Base-by-base conservation (phyloP, 192 early-diverging fungal species). In the Coemansia sp. region DNA sequence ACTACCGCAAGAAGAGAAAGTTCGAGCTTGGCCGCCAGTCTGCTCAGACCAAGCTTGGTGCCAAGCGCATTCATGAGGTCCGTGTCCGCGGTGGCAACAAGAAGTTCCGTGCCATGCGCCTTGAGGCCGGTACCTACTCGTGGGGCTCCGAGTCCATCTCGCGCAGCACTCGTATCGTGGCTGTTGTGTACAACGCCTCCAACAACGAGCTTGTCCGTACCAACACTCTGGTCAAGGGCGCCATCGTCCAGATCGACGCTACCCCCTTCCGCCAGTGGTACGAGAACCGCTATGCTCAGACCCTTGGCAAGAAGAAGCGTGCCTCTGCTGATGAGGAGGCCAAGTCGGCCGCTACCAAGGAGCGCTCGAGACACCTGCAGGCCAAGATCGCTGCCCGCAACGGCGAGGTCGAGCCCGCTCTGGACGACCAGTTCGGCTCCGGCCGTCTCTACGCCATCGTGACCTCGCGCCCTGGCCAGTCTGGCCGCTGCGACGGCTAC, bases 1-100 rank as follows among this genome's bases (percentile, higher is more conserved):
- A 95, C 78, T 95, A 95, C 91, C 91, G 97, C 88, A 98, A 98
- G 94, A 98, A 98, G 93, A 93, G 97, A 90, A 98, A 98, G 91
- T 98, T 98, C 88, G 97, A 98, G 85, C 87, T 97, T 72, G 97
- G 95, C 82, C 93, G 97, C 82, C 97, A 98, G 87, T 77, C 93
- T 70, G 95, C 95, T 75, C 91, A 90, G 89, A 98, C 97, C 85
- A 95, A 92, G 87, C 88, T 98, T 62, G 97, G 95, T 62, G 82
- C 85, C 74, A 98, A 97, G 92, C 89, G 94, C 76, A 91, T 98
- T 71, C 94, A 98, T 83, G 77, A 87, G 68, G 90, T 98, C 63
- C 91, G 95, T 81, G 93, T 93, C 69, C 94, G 97, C 82, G 97
- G 97, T 84, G 97, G 97, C 64, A 97, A 98, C 95, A 83, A 86